Evolutionary conservation across 2,329 filamentous ascomycete genomes (phyloP).

Genomic region (Colletotrichum liriopes): DNA sequence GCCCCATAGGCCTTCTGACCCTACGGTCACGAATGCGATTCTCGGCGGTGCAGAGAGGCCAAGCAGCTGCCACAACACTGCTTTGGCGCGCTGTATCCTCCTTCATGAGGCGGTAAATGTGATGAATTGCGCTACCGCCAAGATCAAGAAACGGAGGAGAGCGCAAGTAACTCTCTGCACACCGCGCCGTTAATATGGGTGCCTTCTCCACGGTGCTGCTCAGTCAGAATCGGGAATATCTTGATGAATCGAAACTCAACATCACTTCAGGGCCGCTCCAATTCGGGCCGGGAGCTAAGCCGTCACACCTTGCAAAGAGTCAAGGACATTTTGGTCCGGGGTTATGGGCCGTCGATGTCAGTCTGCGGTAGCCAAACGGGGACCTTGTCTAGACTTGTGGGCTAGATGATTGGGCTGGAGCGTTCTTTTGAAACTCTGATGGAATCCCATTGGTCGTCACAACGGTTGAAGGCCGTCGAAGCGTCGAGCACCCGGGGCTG

Average conservation of each 20-base stretch:
- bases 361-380: conserved; percentile 33
- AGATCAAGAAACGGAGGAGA: not conserved
- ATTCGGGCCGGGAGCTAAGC: conserved; percentile 22
- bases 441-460: conserved; percentile 15
- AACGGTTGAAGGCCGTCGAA: conserved; percentile 15
- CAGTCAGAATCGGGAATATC: not conserved
- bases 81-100: not conserved
- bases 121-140: not conserved
- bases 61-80: not conserved
- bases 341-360: conserved; percentile 31
- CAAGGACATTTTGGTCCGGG: conserved; percentile 42
- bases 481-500: conserved; percentile 8
- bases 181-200: not conserved
- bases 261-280: not conserved
- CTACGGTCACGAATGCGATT: no score
- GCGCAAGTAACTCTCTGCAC: not conserved
- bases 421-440: conserved; percentile 3
- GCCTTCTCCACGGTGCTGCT: not conserved
- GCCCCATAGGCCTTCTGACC: not conserved
- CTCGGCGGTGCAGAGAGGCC: not conserved
- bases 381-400: conserved; percentile 27
- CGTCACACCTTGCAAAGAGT: conserved; percentile 5
- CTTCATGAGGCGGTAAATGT: not conserved
- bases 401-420: conserved; percentile 40
- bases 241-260: not conserved